Evolutionary conservation across 163 green algal genomes (phyloP), one percentile per base, ranked within the genome.

Genomic region (Dunaliella salina): DNA sequence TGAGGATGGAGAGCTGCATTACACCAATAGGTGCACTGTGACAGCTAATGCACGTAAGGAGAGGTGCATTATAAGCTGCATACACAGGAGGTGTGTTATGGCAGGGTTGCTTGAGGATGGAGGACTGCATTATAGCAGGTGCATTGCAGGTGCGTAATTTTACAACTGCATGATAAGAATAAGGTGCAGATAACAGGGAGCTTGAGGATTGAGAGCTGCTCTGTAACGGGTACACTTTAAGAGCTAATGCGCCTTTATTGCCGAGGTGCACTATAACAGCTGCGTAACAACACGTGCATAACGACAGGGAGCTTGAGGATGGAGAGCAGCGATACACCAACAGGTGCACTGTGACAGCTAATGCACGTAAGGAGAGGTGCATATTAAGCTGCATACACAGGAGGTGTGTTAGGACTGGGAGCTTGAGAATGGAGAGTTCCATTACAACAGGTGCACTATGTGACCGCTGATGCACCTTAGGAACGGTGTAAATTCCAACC

Each of bases 151-250:
- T n/a, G n/a, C n/a, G n/a, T n/a, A n/a, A n/a, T n/a, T n/a, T n/a
- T n/a, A n/a, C n/a, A n/a, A n/a, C n/a, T n/a, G n/a, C n/a, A n/a
- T n/a, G n/a, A n/a, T n/a, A n/a, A n/a, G n/a, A n/a, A n/a, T n/a
- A n/a, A n/a, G n/a, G n/a, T n/a, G n/a, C n/a, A n/a, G n/a, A 91
- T 80, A 85, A 91, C 86, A 46, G 59, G 24, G 88, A 91, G 80
- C 57, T 91, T 24, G 80, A 91, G 81, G 84, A 88, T 1, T 86
- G 88, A 0, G 88, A 91, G 84, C 11, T 91, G 33, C 84, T n/a
- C n/a, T n/a, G n/a, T n/a, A n/a, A n/a, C n/a, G n/a, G n/a, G n/a
- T n/a, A n/a, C n/a, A n/a, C n/a, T 91, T 88, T 86, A 91, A 91
- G 84, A 86, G 88, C 85, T 90, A 80, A n/a, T n/a, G n/a, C 20